Evolutionary conservation across 257 asterid species (phyloP).

Genomic region (Nyctanthes arbortristis): DNA sequence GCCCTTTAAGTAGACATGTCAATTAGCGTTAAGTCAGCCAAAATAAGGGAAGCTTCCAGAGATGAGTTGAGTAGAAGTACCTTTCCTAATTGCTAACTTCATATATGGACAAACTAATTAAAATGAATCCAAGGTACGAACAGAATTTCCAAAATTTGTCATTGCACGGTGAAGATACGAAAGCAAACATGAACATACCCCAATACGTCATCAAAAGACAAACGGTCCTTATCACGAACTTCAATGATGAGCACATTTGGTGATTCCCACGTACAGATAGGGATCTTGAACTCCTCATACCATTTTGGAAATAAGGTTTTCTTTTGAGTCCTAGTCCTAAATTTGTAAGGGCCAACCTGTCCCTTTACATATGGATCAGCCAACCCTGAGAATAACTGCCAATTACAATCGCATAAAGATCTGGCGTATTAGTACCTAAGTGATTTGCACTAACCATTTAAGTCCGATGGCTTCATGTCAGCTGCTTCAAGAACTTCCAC

Average conservation of each 20-base stretch:
- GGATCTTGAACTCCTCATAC: conserved; percentile 93
- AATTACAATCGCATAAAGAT: conserved; percentile 17
- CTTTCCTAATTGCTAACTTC: conserved; percentile 1
- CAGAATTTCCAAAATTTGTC: conserved; percentile 11
- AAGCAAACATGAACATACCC: conserved; percentile 56
- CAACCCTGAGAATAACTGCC: conserved; percentile 64
- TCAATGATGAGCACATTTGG: conserved; percentile 63
- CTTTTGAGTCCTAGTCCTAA: conserved; percentile 78
- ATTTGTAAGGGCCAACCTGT: conserved; percentile 74
- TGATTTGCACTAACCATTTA: conserved; percentile 61
- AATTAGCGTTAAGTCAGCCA: background rate
- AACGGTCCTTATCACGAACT: conserved; percentile 83
- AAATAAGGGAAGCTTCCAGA: background rate
- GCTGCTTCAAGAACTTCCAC: conserved; percentile 92
- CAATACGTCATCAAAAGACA: conserved; percentile 76
- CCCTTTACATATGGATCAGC: conserved; percentile 96
- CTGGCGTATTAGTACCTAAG: background rate
- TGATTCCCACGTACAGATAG: conserved; percentile 82
- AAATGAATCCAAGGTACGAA: conserved; percentile 7
- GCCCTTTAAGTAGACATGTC: background rate
- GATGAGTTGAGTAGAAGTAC: background rate
- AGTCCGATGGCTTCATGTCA: conserved; percentile 87
- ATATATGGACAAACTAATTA: background rate
- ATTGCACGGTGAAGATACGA: conserved; percentile 2
- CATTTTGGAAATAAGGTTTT: conserved; percentile 87